These are phyloP conservation scores for Aspergillus phoenicis DNA, from an alignment of 2,329 filamentous ascomycete species.

Conservation along the genomic window DNA sequence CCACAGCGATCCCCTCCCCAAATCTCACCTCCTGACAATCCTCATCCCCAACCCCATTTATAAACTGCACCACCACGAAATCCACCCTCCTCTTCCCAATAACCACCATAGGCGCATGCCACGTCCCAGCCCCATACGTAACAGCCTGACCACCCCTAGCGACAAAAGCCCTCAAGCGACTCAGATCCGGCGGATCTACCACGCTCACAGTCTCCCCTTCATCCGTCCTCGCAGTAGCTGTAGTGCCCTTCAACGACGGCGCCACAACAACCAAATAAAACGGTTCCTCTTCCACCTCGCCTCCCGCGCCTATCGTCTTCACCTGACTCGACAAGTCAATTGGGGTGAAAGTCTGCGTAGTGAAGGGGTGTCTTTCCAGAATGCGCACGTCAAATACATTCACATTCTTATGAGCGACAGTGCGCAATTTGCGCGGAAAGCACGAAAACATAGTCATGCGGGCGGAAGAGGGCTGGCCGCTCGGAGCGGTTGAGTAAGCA, in stretches of 20 bases:
- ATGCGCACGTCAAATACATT: constrained; percentile 67
- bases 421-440: constrained; percentile 63
- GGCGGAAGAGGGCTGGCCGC: constrained; percentile 53
- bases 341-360: constrained; percentile 89
- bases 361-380: constrained; percentile 90
- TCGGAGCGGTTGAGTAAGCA: constrained; percentile 61
- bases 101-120: constrained; percentile 96
- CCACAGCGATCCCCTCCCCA: constrained; percentile 44
- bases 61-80: constrained; percentile 88
- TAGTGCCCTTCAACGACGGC: constrained; percentile 63
- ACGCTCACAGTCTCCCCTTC: constrained; percentile 35
- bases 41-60: constrained; percentile 77
- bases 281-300: constrained; percentile 31
- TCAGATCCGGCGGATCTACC: constrained; percentile 68
- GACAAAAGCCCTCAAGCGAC: constrained; percentile 72
- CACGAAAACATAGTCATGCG: constrained; percentile 91
- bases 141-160: constrained; percentile 79
- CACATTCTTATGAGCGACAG: constrained; percentile 5
- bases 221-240: constrained; percentile 36
- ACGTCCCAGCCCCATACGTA: constrained; percentile 88
- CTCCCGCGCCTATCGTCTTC: constrained; percentile 14
- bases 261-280: constrained; percentile 85
- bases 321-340: constrained; percentile 55
- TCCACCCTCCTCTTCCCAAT: constrained; percentile 71
- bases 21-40: constrained; percentile 80